Conservation (phyloP, 2,329 filamentous ascomycete species). For the Stachybotrys elegans region DNA sequence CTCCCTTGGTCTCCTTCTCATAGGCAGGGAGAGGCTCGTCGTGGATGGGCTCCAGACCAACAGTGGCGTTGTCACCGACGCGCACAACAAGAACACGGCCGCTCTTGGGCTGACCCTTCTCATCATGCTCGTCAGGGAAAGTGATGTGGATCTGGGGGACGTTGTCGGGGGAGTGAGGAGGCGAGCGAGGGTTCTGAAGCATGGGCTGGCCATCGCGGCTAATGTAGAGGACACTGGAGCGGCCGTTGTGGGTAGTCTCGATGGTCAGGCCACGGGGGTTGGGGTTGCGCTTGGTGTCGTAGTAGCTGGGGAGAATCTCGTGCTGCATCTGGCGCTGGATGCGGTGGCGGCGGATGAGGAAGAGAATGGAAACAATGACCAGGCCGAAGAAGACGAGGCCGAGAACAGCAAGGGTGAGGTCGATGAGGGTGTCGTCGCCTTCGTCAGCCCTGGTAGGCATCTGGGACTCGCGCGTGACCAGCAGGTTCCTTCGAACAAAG, state of each 20-base stretch:
- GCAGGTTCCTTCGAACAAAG: not conserved
- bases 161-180: slow-evolving; percentile 73
- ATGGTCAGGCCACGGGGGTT: slow-evolving; percentile 54
- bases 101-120: slow-evolving; percentile 72
- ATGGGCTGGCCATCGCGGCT: slow-evolving; percentile 72
- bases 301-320: slow-evolving; percentile 64
- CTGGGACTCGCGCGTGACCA: slow-evolving; percentile 1
- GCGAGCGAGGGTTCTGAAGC: slow-evolving; percentile 68
- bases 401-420: slow-evolving; percentile 75
- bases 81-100: slow-evolving; percentile 88
- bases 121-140: slow-evolving; percentile 93
- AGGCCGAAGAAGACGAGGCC: slow-evolving; percentile 71
- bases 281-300: slow-evolving; percentile 50
- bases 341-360: slow-evolving; percentile 65
- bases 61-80: slow-evolving; percentile 77
- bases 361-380: slow-evolving; percentile 60
- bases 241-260: slow-evolving; percentile 49
- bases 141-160: slow-evolving; percentile 97
- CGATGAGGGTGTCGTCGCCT: slow-evolving; percentile 58
- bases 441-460: slow-evolving; percentile 30
- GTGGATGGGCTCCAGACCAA: slow-evolving; percentile 84
- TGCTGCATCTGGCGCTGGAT: slow-evolving; percentile 40
- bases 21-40: slow-evolving; percentile 82
- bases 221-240: slow-evolving; percentile 70
- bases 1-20: slow-evolving; percentile 69